phyloP scores from a whole-genome alignment of 768 basidiomycete genomes.

The Ephemerocybe angulata region DNA sequence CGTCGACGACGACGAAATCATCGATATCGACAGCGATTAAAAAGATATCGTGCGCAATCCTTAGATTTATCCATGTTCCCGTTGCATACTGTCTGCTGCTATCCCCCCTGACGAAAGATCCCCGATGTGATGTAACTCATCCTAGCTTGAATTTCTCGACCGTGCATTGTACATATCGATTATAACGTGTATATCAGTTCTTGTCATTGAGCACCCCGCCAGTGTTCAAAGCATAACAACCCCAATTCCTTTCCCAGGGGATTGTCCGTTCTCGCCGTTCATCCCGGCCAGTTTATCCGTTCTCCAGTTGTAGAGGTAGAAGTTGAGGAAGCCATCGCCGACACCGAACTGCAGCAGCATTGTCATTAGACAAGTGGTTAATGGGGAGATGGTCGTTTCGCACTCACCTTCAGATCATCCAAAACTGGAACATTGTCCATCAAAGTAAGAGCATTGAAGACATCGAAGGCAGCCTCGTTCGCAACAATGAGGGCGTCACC shows the following conservation, averaged over 20 bases:
- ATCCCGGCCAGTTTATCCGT: slow-evolving; percentile 77
- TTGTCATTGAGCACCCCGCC: no score
- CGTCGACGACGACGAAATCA: slow-evolving; percentile 80
- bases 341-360: slow-evolving; percentile 67
- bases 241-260: slow-evolving; percentile 80
- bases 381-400: no score
- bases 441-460: slow-evolving; percentile 90
- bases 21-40: slow-evolving; percentile 69
- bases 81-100: no score
- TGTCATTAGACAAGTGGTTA: no score
- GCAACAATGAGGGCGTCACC: slow-evolving; percentile 81
- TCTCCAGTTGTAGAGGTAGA: slow-evolving; percentile 94
- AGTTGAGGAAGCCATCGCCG: slow-evolving; percentile 89
- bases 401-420: slow-evolving; percentile 72
- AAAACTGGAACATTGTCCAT: slow-evolving; percentile 91
- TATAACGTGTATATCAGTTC: no score
- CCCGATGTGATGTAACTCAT: no score
- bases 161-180: slow-evolving; percentile 1
- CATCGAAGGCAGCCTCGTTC: slow-evolving; percentile 85
- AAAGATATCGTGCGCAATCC: slow-evolving; percentile 11
- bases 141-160: slow-evolving; percentile 1
- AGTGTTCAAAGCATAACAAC: slow-evolving; percentile 83
- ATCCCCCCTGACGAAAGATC: no score
- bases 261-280: slow-evolving; percentile 41
- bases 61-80: no score